Base-by-base conservation (phyloP, 306 rosid genomes). In the Hippophae rhamnoides region DNA sequence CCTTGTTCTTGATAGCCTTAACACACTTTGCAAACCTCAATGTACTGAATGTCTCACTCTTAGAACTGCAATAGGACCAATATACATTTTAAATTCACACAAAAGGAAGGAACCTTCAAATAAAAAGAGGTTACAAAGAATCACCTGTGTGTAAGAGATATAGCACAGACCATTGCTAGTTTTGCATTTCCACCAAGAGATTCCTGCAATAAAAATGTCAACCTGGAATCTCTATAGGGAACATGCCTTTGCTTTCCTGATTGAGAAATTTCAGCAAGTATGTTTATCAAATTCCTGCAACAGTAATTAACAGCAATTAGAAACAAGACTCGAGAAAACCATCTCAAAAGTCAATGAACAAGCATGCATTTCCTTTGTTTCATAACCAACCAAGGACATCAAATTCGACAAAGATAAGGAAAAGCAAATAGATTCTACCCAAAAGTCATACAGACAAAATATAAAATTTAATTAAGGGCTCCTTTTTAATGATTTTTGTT, bases 101-200 rank as follows among this genome's bases (percentile, higher is more conserved):
- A 31, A 44, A 56, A 76, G 11, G 43, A 52, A 38, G 56, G 56
- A 68, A 61, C 63, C 57, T 6, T 55, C 27, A 47, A 56, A 40
- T 27, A 26, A 43, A 13, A 56, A 54, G 54, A 64, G 56, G 74
- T 61, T 31, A 62, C 53, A 26, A 60, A 47, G 45, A 12, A 66
- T 71, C 67, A 93, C 99, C 97, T 82, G 61, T 86, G 95, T 25
- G 95, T 78, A 14, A 97, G 99, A 54, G 99, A 93, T 72, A 93
- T 78, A 74, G 99, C 97, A 81, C 99, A 93, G 67, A 93, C 86
- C 99, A 93, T 89, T n/a, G 99, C 99, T 69, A 93, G 75, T 68
- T 89, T 93, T 49, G 97, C 95, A 86, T 93, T 93, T 57, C 97
- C 99, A 56, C 99, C 99, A 6, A 93, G 97, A 71, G 97, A 89